Evolutionary conservation across 2,329 filamentous ascomycete species (phyloP), one percentile per base, ranked within the genome.

Genomic region (Penicillium sp.): DNA sequence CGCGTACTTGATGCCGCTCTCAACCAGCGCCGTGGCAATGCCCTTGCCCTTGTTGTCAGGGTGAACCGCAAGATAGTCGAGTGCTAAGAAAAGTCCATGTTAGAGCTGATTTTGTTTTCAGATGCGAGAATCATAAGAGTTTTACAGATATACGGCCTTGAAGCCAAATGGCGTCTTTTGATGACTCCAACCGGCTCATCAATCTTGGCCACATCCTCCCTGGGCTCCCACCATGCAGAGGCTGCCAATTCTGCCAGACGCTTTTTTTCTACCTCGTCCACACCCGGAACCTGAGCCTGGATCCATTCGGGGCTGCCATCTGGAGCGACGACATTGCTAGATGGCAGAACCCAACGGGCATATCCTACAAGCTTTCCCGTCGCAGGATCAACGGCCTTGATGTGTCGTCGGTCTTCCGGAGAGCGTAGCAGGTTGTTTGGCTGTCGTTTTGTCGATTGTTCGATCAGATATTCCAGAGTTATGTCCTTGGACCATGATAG

Each of bases 11-110:
- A 49, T 35, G 3, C 47, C 47, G 28, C 47, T 49, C 47, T 18
- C 28, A n/a, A 49, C 47, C 26, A 49, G 14, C 9, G 47, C 47
- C 4, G 26, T 49, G 26, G 26, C 47, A 33, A 49, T 23, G 20
- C 47, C 47, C 26, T 49, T 49, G 18, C 47, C 16, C 28, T 49
- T 16, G 21, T 49, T 49, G 11, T 28, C 26, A 33, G 47, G 47
- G 21, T 49, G 47, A 33, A 49, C 47, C 12, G 47, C 47, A 20
- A 49, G 28, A 20, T 49, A 49, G 26, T 49, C 47, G 26, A 49
- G 28, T 18, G 16, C 47, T 49, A 33, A 9, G 9, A 21, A 20
- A 28, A n/a, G 8, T 30, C 21, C 7, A 14, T 48, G 26, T 28
- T 28, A 28, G 26, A 28, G 26, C n/a, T n/a, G n/a, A n/a, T n/a